Evolutionary conservation across 2,329 filamentous ascomycete species (phyloP).

Genomic region (Blumeria graminis): DNA sequence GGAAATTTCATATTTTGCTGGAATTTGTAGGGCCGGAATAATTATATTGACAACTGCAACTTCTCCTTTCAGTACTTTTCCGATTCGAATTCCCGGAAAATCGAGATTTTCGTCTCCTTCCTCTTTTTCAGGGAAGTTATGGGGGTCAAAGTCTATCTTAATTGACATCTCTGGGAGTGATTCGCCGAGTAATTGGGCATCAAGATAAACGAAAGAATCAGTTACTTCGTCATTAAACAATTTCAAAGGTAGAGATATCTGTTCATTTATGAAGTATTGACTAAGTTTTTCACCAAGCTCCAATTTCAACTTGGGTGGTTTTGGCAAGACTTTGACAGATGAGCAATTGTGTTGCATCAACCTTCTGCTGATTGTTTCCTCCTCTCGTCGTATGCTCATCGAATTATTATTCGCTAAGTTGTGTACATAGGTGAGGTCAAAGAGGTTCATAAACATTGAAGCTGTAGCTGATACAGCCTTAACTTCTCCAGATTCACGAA

Average conservation of each 20-base stretch:
- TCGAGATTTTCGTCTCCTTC: conserved; percentile 3
- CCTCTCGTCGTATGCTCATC: conserved; percentile 26
- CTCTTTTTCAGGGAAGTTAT: neutral
- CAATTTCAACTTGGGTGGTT: conserved; percentile 79
- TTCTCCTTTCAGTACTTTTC: conserved; percentile 21
- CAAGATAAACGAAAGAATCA: conserved; percentile 45
- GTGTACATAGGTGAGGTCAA: conserved; percentile 43
- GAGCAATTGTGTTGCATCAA: conserved; percentile 26
- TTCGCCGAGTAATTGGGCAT: conserved; percentile 40
- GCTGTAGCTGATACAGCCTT: conserved; percentile 39
- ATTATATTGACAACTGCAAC: conserved; percentile 22
- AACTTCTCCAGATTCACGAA: conserved; percentile 64
- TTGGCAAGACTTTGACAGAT: conserved; percentile 51
- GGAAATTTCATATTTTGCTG: conserved; percentile 39
- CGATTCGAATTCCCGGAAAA: conserved; percentile 8
- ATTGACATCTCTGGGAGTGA: conserved; percentile 24
- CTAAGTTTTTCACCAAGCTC: conserved; percentile 33
- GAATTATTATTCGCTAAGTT: conserved; percentile 22
- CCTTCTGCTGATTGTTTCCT: conserved; percentile 20
- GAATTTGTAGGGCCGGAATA: conserved; percentile 25
- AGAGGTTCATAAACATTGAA: conserved; percentile 35
- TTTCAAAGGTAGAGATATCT: conserved; percentile 40
- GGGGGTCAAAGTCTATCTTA: conserved; percentile 3
- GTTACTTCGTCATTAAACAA: conserved; percentile 68
- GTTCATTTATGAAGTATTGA: conserved; percentile 72